A percentile compares a stretch with the other conserved stretches of the same genome.
Evolutionary conservation across 176 grass and related monocot species (phyloP).

Genomic region (Musa itinerans): DNA sequence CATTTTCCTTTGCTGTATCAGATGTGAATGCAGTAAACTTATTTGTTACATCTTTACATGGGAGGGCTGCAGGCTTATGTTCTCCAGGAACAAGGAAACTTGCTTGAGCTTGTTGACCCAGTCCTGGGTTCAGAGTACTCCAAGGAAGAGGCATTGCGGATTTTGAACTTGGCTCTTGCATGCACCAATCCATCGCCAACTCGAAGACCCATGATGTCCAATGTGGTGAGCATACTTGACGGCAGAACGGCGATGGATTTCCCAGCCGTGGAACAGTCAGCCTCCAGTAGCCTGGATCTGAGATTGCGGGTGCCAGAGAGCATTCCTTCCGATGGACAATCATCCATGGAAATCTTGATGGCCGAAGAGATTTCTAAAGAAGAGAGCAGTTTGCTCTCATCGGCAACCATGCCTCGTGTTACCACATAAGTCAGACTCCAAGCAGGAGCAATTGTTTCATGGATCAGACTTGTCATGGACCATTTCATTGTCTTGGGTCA

Average conservation of each 20-base stretch:
- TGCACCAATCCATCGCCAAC: conserved; percentile 54
- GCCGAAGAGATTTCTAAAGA: neutral
- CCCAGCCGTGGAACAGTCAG: neutral
- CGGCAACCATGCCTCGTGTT: too few relatives aligned
- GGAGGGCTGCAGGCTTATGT: conserved; percentile 38
- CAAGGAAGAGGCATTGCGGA: conserved; percentile 43
- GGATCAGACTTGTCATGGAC: too few relatives aligned
- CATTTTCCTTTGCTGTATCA: neutral
- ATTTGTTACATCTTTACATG: neutral
- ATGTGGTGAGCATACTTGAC: conserved; percentile 57
- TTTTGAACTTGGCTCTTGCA: conserved; percentile 48
- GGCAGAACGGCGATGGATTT: neutral
- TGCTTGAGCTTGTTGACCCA: conserved; percentile 59
- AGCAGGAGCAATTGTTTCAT: too few relatives aligned
- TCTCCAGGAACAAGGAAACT: conserved; percentile 50
- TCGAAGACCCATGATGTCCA: conserved; percentile 58
- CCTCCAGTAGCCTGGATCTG: neutral
- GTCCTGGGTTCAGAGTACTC: conserved; percentile 51
- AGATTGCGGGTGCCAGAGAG: neutral
- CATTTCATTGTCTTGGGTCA: too few relatives aligned
- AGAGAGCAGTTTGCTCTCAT: neutral
- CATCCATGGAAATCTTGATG: neutral
- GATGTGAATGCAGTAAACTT: neutral
- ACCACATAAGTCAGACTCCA: too few relatives aligned
- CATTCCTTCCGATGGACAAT: neutral